A percentile compares a stretch with the other conserved stretches of the same genome.
phyloP scores from a whole-genome alignment of 345 rosid species.

The Salix brachista region DNA sequence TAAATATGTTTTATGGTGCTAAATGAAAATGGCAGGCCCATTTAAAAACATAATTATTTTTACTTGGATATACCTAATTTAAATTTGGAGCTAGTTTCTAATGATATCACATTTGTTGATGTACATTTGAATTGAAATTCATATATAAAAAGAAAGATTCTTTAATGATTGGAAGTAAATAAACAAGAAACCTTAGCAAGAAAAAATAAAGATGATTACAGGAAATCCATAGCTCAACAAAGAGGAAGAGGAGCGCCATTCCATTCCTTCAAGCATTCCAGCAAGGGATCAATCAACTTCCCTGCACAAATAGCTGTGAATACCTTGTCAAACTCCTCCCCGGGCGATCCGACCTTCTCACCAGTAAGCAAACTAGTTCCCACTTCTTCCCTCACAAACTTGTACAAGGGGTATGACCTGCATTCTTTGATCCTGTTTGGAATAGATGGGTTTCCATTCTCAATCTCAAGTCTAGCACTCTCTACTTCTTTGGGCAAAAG shows the following conservation, averaged over 20 bases:
- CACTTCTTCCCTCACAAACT: constrained; percentile 29
- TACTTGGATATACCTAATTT: too few relatives aligned
- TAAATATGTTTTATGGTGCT: too few relatives aligned
- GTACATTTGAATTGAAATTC: background rate
- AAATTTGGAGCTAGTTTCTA: too few relatives aligned
- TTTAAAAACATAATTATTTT: too few relatives aligned
- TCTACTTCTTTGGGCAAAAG: constrained; percentile 29
- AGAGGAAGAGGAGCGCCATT: constrained; percentile 30
- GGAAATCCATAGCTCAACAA: background rate
- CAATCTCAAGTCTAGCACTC: constrained; percentile 19
- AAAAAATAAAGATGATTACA: background rate
- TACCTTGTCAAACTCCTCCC: constrained; percentile 30
- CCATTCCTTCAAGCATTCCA: constrained; percentile 31
- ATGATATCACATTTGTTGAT: background rate
- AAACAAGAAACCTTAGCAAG: background rate
- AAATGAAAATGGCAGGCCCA: too few relatives aligned
- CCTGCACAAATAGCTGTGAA: constrained; percentile 27
- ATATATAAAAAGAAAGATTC: background rate
- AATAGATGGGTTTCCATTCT: constrained; percentile 18
- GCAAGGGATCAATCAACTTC: constrained; percentile 27
- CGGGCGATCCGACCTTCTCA: constrained; percentile 19
- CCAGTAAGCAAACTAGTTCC: constrained; percentile 25
- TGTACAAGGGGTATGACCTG: constrained; percentile 34
- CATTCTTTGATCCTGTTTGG: constrained; percentile 28
- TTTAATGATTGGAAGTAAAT: background rate